Evolutionary conservation across 2,329 filamentous ascomycete species (phyloP).

Genomic region (Sporothrix sp.): DNA sequence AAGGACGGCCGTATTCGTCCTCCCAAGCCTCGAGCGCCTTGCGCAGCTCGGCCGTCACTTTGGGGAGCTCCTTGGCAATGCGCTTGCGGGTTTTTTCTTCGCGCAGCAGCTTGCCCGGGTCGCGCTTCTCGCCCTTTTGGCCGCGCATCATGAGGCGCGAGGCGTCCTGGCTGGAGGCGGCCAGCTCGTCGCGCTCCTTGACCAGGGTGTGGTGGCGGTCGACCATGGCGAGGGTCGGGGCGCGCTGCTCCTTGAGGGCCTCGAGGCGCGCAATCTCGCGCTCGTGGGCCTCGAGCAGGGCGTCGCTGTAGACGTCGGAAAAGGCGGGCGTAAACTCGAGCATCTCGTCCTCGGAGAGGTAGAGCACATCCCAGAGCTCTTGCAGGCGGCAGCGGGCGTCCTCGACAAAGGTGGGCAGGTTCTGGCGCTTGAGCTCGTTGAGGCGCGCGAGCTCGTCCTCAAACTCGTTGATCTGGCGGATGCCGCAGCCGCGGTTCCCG

Average conservation of each 20-base stretch:
- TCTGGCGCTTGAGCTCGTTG: constrained; percentile 89
- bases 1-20: constrained; percentile 85
- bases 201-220: constrained; percentile 76
- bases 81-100: constrained; percentile 99
- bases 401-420: constrained; percentile 91
- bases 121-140: constrained; percentile 85
- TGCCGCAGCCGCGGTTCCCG: constrained; percentile 78
- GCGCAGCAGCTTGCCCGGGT: constrained; percentile 83
- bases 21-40: constrained; percentile 82
- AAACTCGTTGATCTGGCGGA: constrained; percentile 90
- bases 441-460: constrained; percentile 80
- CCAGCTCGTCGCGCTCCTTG: constrained; percentile 75
- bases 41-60: constrained; percentile 73
- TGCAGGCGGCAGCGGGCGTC: constrained; percentile 85
- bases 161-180: constrained; percentile 87
- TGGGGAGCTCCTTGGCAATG: constrained; percentile 91
- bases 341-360: constrained; percentile 97
- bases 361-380: constrained; percentile 88
- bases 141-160: constrained; percentile 86
- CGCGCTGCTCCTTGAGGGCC: constrained; percentile 73
- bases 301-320: constrained; percentile 94
- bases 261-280: constrained; percentile 78
- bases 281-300: constrained; percentile 88
- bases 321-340: constrained; percentile 95
- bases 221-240: constrained; percentile 70